Evolutionary conservation across 306 rosid genomes (phyloP).

Genomic region (Cucumis hystrix): DNA sequence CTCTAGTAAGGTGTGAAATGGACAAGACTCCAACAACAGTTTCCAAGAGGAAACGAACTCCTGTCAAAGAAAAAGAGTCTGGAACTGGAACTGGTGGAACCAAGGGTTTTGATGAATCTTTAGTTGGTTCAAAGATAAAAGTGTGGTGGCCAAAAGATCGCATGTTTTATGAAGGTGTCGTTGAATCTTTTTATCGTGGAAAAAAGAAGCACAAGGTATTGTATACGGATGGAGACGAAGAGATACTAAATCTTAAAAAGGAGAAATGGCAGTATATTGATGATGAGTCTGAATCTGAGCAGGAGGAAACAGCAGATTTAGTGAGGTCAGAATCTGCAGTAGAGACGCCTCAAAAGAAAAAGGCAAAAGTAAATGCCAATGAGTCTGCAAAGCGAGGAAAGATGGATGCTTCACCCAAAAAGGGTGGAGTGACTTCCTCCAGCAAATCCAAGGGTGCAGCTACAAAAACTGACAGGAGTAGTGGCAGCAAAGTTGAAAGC

Average conservation of each 20-base stretch:
- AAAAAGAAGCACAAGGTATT: slow-evolving; percentile 23
- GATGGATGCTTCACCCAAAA: slow-evolving; percentile 30
- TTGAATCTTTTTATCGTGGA: too few species aligned
- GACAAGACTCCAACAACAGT: slow-evolving; percentile 44
- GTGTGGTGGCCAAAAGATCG: slow-evolving; percentile 90
- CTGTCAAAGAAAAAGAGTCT: slow-evolving; percentile 51
- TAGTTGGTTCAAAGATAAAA: slow-evolving; percentile 53
- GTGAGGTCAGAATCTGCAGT: slow-evolving; percentile 30
- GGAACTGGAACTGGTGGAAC: too few species aligned
- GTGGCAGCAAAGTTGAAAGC: slow-evolving; percentile 24
- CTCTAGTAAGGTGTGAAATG: too few species aligned
- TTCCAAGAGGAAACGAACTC: slow-evolving; percentile 59
- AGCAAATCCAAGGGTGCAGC: slow-evolving; percentile 40
- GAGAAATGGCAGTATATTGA: slow-evolving; percentile 44
- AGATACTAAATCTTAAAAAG: slow-evolving; percentile 39
- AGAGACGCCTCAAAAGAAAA: slow-evolving; percentile 55
- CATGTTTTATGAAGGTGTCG: slow-evolving; percentile 8
- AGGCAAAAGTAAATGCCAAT: slow-evolving; percentile 28
- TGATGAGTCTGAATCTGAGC: slow-evolving; percentile 28
- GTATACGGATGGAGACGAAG: slow-evolving; percentile 74
- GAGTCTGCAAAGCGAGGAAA: slow-evolving; percentile 36
- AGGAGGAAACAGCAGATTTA: slow-evolving; percentile 33
- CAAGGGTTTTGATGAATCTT: slow-evolving; percentile 32
- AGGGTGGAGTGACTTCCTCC: slow-evolving; percentile 46
- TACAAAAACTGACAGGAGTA: slow-evolving; percentile 28